Base-by-base conservation (phyloP, 2,329 filamentous ascomycete genomes). In the Dactylella cylindrospora region DNA sequence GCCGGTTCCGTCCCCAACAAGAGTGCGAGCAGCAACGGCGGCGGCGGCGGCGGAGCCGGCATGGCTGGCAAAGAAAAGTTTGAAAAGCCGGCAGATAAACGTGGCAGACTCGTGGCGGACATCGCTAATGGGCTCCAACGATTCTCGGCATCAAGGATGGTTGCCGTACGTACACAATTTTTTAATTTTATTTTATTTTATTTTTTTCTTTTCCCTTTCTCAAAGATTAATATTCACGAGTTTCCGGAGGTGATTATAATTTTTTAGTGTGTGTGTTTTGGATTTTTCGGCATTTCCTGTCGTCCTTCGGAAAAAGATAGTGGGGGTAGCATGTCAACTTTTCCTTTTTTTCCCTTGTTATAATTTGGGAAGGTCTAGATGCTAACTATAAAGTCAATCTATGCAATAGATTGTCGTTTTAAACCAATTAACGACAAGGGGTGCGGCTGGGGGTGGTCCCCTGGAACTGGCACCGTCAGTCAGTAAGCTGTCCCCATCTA, bases 51-150 rank as follows among this genome's bases (percentile, higher is more conserved):
- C n/a, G n/a, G n/a, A n/a, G n/a, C n/a, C n/a, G n/a, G n/a, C n/a
- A n/a, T n/a, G n/a, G n/a, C n/a, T n/a, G n/a, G n/a, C n/a, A 26
- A 28, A 26, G 47, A 51, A 7, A 10, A 23, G n/a, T 20, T 35
- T 5, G 55, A 62, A 22, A 62, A 54, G 25, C 49, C 36, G 25
- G 25, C 31, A 2, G 57, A 62, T 28, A 54, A 36, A 32, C 57
- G 57, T 49, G 38, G 49, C 9, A 54, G 57, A 10, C 49, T 62
- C 19, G 25, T 62, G 8, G 43, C 49, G 19, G 57, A 62, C 32
- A 62, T 54, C 31, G 57, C 49, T 19, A 62, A 40, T 49, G 49
- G 49, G 12, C 49, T 62, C 7, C 57, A 62, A 49, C 57, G 57
- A 26, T 45, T 62, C 36, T 62, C 49, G 15, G 57, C 49, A 32